Evolutionary conservation across 495 filamentous ascomycete species (phyloP), one percentile per base, ranked within the genome.

Genomic region (Ascodesmis nigricans): DNA sequence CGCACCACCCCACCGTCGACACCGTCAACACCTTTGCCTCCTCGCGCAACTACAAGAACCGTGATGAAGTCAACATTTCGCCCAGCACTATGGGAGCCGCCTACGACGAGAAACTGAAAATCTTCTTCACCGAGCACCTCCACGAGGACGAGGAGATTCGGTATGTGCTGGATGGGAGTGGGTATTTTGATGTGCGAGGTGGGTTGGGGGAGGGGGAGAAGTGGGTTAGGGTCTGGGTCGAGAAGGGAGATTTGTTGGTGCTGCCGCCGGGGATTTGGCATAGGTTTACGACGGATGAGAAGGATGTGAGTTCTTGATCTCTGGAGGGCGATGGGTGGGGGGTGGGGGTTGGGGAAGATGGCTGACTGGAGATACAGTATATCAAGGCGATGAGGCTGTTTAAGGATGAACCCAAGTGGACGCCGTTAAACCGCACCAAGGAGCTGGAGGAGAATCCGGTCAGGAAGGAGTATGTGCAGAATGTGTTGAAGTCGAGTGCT

Each of bases 391-490:
- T 95, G 78, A 69, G 87, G 24, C 66, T 97, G 33, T 97, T 95
- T 69, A 83, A 93, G 62, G 87, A 95, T 37, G 82, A 95, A 61
- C 90, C 87, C 25, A 91, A 92, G 59, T 97, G 87, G 87, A 95
- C 83, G 38, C 79, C 87, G 10, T 55, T 97, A 47, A 91, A 91
- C 56, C 67, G 90, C 27, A 67, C 66, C 1, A 61, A 57, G 7
- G 80, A 90, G 25, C 61, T 91, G 37, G 79, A 91, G 55, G 54
- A 47, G 35, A 97, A 92, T 55, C 56, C 58, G 21, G 75, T 72
- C 48, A 71, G 87, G 11, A 66, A 77, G 64, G 66, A 67, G 16
- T 93, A 93, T 52, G 48, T 83, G 8, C 58, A 62, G 33, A 30
- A 53, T 39, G 33, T 38, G n/a, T n/a, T n/a, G n/a, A n/a, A n/a